Base-by-base conservation (phyloP, 495 filamentous ascomycete species). In the Tuber aestivum region DNA sequence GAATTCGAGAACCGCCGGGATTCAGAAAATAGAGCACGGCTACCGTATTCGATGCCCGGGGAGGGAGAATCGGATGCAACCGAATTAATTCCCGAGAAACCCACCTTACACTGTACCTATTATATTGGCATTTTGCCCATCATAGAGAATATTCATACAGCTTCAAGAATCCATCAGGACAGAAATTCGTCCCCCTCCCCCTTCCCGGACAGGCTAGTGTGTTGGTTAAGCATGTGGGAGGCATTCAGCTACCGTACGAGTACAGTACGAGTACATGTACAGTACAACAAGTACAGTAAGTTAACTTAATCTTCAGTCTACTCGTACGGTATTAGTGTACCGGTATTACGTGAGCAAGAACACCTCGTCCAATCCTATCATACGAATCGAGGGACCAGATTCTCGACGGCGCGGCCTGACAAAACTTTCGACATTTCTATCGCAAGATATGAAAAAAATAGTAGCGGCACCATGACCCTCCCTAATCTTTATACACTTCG, bases 61-160 rank as follows among this genome's bases (percentile, higher is more conserved):
- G 56, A 35, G 56, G 56, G 14, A 35, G 5, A 61, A 65, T 65
- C 56, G 27, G 27, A 65, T 35, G 56, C 56, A 35, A 35, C 56
- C 56, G 27, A 65, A 65, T 65, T 32, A 65, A 65, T 65, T 65
- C 27, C 56, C 27, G 56, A 61, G 56, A 65, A 65, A 65, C 56
- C 56, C 14, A 61, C 27, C 56, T 14, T 18, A 35, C 27, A 16
- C 12, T 65, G 56, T 65, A 65, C 5, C 56, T 35, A 14, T 35
- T 20, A 27, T 65, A 32, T 14, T 35, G 4, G 56, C 16, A 20
- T 35, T 65, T 65, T 65, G 27, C 12, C n/a, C 14, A 18, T 14
- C 14, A 7, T 21, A 48, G 21, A 3, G 21, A 45, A 48, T 21
- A 45, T 1, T 45, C 44, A 20, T 56, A 10, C 50, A 65, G 32